phyloP scores from a whole-genome alignment of 441 rosid species.

The Pelargonium exstipulatum region DNA sequence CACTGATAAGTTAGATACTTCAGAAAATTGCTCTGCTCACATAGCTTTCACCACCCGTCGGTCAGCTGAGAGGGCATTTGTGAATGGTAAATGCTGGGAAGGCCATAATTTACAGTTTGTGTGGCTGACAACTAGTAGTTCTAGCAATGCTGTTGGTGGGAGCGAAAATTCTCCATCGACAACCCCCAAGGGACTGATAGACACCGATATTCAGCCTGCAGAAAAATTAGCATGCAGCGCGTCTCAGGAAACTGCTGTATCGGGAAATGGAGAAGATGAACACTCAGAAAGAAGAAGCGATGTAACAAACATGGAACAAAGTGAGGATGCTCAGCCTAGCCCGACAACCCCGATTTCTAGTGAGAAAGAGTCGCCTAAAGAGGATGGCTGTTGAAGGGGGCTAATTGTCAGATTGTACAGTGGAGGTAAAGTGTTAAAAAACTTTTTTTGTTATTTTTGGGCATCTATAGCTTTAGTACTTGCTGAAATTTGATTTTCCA shows the following conservation, averaged over 20 bases:
- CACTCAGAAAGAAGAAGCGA: conserved; percentile 30
- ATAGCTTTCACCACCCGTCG: conserved; percentile 53
- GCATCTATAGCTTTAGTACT: conserved; percentile 17
- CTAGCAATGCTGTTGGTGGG: conserved; percentile 30
- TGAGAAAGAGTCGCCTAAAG: conserved; percentile 29
- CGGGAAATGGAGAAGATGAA: conserved; percentile 38
- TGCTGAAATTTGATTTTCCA: conserved; percentile 28
- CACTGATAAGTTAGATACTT: conserved; percentile 30
- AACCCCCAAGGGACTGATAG: conserved; percentile 25
- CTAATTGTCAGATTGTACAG: conserved; percentile 45
- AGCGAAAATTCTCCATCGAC: conserved; percentile 29
- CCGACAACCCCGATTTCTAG: conserved; percentile 21
- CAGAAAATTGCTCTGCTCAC: conserved; percentile 42
- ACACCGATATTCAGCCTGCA: conserved; percentile 27
- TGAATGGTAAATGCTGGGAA: conserved; percentile 76
- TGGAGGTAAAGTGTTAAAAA: conserved; percentile 43
- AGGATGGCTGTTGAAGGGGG: conserved; percentile 29
- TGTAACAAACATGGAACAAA: conserved; percentile 17
- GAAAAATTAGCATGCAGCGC: conserved; percentile 23
- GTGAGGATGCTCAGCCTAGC: conserved; percentile 24
- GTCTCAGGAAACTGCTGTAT: conserved; percentile 35
- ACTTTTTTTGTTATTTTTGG: conserved; percentile 25
- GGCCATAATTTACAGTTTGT: conserved; percentile 59
- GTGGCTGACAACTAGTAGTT: conserved; percentile 51
- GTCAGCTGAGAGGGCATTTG: conserved; percentile 79